phyloP scores from a whole-genome alignment of 2,329 filamentous ascomycete species.

The Plectosphaerella sp. region DNA sequence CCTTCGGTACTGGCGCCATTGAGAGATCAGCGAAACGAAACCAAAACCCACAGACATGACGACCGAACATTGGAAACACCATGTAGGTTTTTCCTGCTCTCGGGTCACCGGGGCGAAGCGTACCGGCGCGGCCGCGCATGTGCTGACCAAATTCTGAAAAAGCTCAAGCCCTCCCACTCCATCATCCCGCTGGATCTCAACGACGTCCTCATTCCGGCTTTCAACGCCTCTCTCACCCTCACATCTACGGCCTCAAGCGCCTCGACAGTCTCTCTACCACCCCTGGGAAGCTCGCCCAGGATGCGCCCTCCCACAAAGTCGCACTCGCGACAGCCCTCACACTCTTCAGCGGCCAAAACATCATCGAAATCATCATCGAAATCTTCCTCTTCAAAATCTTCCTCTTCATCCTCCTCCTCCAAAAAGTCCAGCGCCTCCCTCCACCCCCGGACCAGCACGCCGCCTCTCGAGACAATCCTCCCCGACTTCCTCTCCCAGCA shows the following conservation, averaged over 20 bases:
- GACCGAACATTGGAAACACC: no score
- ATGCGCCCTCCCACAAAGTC: neutral
- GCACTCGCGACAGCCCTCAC: neutral
- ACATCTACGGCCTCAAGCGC: neutral
- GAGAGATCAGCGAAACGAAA: no score
- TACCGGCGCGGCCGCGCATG: no score
- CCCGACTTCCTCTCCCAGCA: slow-evolving; percentile 8
- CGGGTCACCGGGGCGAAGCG: no score
- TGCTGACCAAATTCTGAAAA: no score
- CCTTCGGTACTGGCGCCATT: no score
- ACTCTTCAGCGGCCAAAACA: neutral
- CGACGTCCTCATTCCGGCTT: no score
- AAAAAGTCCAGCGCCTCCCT: slow-evolving; percentile 1
- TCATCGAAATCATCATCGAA: neutral
- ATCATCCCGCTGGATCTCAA: no score
- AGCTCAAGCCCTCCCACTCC: no score
- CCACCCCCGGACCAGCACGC: slow-evolving; percentile 12
- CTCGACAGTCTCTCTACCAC: neutral
- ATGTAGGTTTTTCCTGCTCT: no score
- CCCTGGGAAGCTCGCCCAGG: neutral
- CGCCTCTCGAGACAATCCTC: slow-evolving; percentile 7
- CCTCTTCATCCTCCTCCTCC: neutral
- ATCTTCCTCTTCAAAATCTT: neutral
- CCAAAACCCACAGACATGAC: no score
- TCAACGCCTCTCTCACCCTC: neutral